Percentiles rank a stretch among this genome's conserved stretches.
Conservation (phyloP, 2,329 filamentous ascomycete genomes). For the Aureobasidium vineae region DNA sequence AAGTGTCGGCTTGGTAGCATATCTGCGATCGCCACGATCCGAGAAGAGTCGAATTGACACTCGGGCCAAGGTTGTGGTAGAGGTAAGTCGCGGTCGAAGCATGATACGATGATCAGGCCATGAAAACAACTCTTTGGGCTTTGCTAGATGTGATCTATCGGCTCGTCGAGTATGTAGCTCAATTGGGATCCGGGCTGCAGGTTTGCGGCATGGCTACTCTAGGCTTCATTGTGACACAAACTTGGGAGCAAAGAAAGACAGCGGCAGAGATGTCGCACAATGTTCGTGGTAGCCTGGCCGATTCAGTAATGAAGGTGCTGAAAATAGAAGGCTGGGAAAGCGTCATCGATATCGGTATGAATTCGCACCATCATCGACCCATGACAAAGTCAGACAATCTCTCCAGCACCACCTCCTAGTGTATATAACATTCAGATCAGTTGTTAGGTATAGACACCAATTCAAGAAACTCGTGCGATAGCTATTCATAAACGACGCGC, state of each 20-base stretch:
- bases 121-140: not conserved
- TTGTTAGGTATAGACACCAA: too few relatives aligned
- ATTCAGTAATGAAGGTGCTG: not conserved
- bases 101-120: not conserved
- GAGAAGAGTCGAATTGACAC: not conserved
- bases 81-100: not conserved
- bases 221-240: constrained; percentile 5
- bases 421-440: not conserved
- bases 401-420: not conserved
- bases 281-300: not conserved
- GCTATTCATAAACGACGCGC: too few relatives aligned
- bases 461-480: too few relatives aligned
- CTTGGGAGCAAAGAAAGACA: not conserved
- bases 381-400: not conserved
- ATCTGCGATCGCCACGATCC: not conserved
- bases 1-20: not conserved
- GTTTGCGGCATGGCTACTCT: constrained; percentile 12
- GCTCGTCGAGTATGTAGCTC: not conserved
- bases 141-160: not conserved
- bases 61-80: not conserved
- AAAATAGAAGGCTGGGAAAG: not conserved
- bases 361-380: constrained; percentile 1
- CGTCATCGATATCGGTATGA: constrained; percentile 6
- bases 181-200: not conserved
- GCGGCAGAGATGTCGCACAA: too few relatives aligned